These are phyloP conservation scores for Dalbergia cochinchinensis DNA, from an alignment of 306 rosid species.

Conservation along the genomic window DNA sequence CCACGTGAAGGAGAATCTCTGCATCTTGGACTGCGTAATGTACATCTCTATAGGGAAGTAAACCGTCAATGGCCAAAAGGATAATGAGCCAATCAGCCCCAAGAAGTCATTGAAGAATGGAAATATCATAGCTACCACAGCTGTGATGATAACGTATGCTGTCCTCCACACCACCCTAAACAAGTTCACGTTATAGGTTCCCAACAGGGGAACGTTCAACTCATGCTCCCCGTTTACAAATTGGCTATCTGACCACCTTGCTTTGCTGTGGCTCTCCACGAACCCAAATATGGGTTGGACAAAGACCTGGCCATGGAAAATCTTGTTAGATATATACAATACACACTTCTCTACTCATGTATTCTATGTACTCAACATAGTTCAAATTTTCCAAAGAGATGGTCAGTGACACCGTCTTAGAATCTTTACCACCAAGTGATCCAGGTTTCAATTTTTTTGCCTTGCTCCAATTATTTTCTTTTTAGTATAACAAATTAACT, in stretches of 20 bases:
- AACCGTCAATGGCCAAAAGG: conserved; percentile 38
- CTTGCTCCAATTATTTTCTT: no score
- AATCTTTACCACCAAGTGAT: no score
- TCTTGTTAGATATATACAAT: no score
- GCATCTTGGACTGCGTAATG: conserved; percentile 11
- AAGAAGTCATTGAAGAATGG: conserved; percentile 42
- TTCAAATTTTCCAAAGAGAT: no score
- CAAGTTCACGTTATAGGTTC: background rate
- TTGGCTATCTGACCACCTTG: conserved; percentile 33
- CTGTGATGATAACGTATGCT: conserved; percentile 21
- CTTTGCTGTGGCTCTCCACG: conserved; percentile 53
- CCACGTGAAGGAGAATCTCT: conserved; percentile 18
- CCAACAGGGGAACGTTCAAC: conserved; percentile 16
- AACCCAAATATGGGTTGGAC: conserved; percentile 69
- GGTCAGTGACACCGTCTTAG: no score
- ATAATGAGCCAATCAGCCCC: conserved; percentile 19
- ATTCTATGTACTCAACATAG: no score
- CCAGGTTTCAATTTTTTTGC: no score
- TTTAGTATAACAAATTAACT: no score
- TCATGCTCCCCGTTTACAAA: conserved; percentile 11
- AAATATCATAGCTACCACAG: conserved; percentile 11
- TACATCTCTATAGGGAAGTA: conserved; percentile 38
- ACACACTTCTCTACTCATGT: no score
- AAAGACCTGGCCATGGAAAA: conserved; percentile 57
- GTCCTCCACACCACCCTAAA: conserved; percentile 33